Percentiles rank a stretch among this genome's conserved stretches.
Evolutionary conservation across 352 stramenopile genomes (phyloP).

Genomic region (Pythium chondricola): DNA sequence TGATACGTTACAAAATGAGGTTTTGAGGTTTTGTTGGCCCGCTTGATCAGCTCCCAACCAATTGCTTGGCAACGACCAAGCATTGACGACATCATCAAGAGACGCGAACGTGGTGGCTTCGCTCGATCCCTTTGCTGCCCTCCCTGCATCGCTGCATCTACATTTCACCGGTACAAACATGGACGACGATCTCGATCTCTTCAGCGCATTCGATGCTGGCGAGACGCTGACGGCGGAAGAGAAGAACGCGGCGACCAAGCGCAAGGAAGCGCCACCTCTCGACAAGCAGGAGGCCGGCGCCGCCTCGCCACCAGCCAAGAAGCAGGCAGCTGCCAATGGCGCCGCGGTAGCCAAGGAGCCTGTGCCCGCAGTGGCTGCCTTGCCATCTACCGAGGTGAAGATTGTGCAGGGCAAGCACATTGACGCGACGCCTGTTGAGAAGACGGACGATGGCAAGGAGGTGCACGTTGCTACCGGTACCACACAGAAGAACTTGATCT

Average conservation of each 20-base stretch:
- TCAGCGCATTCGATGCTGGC: constrained; percentile 90
- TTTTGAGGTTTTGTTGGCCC: constrained; percentile 21
- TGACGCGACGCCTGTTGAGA: constrained; percentile 46
- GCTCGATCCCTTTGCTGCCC: neutral
- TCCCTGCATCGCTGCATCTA: neutral
- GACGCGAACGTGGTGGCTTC: neutral
- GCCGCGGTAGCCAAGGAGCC: constrained; percentile 2
- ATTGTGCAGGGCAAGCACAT: constrained; percentile 73
- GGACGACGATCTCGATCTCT: constrained; percentile 91
- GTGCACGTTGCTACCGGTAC: constrained; percentile 90
- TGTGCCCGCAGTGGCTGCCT: constrained; percentile 6
- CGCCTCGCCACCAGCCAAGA: constrained; percentile 30
- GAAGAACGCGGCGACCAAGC: constrained; percentile 34
- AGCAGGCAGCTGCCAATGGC: constrained; percentile 37
- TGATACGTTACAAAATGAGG: constrained; percentile 12
- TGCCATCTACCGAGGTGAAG: constrained; percentile 39
- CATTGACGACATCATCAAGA: constrained; percentile 11
- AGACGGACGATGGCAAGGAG: constrained; percentile 26
- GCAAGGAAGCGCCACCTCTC: constrained; percentile 27
- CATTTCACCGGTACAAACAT: constrained; percentile 1
- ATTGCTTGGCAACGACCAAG: constrained; percentile 12
- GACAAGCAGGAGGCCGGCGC: constrained; percentile 26
- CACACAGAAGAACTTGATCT: constrained; percentile 94
- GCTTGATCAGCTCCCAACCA: constrained; percentile 17
- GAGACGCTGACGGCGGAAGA: constrained; percentile 59